Evolutionary conservation across 2,329 filamentous ascomycete species (phyloP).

Genomic region (Aureobasidium melanogenum): DNA sequence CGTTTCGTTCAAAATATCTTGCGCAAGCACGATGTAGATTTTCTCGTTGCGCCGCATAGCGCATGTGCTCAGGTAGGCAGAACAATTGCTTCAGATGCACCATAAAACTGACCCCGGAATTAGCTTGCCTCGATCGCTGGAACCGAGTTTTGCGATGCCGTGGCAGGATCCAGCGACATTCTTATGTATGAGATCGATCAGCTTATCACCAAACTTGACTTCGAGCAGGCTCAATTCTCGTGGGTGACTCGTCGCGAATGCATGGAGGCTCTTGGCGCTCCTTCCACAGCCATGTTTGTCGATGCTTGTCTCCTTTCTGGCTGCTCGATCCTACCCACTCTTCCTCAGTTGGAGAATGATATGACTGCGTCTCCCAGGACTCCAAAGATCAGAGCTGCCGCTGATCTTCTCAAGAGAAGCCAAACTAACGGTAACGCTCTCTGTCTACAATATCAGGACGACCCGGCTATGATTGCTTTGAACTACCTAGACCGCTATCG

Average conservation of each 20-base stretch:
- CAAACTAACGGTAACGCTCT: slow-evolving; percentile 63
- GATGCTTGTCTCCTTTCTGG: slow-evolving; percentile 79
- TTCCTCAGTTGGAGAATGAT: slow-evolving; percentile 61
- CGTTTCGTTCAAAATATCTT: slow-evolving; percentile 69
- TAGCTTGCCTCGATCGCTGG: slow-evolving; percentile 12
- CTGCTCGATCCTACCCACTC: slow-evolving; percentile 67
- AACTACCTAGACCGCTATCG: slow-evolving; percentile 81
- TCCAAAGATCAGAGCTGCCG: slow-evolving; percentile 61
- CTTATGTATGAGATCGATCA: slow-evolving; percentile 79
- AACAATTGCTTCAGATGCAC: not conserved
- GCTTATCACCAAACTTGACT: slow-evolving; percentile 59
- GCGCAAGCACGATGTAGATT: slow-evolving; percentile 58
- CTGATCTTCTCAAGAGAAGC: slow-evolving; percentile 61
- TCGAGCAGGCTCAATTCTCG: slow-evolving; percentile 56
- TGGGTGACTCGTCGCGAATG: slow-evolving; percentile 59
- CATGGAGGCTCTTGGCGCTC: slow-evolving; percentile 55
- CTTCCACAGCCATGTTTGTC: slow-evolving; percentile 65
- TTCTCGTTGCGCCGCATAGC: slow-evolving; percentile 77
- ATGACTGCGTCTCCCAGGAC: slow-evolving; percentile 8
- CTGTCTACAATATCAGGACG: slow-evolving; percentile 66
- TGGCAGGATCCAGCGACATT: slow-evolving; percentile 78
- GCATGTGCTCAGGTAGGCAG: slow-evolving; percentile 69
- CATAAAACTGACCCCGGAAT: slow-evolving; percentile 18
- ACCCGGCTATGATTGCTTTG: slow-evolving; percentile 60
- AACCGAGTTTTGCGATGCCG: slow-evolving; percentile 55